A percentile compares a stretch with the other conserved stretches of the same genome.
These are phyloP conservation scores for Xylaria scruposa DNA, from an alignment of 495 filamentous ascomycete genomes.

Conservation along the genomic window DNA sequence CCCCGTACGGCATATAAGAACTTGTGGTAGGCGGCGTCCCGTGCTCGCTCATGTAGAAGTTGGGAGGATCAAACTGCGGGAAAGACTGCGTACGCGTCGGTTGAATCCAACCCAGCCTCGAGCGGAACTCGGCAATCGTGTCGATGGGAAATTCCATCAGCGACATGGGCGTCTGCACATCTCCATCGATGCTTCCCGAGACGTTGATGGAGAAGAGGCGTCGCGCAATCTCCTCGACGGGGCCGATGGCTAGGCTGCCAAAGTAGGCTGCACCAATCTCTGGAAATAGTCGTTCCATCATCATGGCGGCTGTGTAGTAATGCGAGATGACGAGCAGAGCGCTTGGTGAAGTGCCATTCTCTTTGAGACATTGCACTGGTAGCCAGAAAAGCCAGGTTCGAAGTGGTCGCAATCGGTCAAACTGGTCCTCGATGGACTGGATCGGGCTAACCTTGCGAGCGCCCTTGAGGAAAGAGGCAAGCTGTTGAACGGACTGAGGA, in stretches of 20 bases:
- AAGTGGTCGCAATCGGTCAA: conserved; percentile 83
- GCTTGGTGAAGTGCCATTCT: conserved; percentile 63
- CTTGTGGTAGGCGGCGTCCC: conserved; percentile 46
- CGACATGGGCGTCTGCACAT: conserved; percentile 56
- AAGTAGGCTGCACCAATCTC: conserved; percentile 89
- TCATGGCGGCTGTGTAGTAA: conserved; percentile 86
- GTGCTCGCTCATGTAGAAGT: conserved; percentile 52
- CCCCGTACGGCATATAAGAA: conserved; percentile 53
- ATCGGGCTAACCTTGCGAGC: conserved; percentile 76
- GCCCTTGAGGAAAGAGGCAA: conserved; percentile 80
- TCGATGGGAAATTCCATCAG: conserved; percentile 70
- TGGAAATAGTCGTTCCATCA: conserved; percentile 88
- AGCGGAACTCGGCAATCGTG: conserved; percentile 65
- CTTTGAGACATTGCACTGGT: conserved; percentile 71
- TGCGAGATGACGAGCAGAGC: conserved; percentile 85
- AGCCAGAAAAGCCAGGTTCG: conserved; percentile 96
- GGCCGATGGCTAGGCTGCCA: conserved; percentile 73
- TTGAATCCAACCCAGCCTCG: conserved; percentile 66
- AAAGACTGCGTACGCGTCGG: conserved; percentile 60
- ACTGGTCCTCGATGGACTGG: conserved; percentile 78
- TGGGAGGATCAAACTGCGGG: conserved; percentile 56
- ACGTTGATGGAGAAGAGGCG: conserved; percentile 60
- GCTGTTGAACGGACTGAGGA: conserved; percentile 74
- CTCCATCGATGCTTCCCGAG: conserved; percentile 51
- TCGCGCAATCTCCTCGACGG: conserved; percentile 79